Conservation (phyloP, 345 rosid genomes). For the Carallia brachiata region DNA sequence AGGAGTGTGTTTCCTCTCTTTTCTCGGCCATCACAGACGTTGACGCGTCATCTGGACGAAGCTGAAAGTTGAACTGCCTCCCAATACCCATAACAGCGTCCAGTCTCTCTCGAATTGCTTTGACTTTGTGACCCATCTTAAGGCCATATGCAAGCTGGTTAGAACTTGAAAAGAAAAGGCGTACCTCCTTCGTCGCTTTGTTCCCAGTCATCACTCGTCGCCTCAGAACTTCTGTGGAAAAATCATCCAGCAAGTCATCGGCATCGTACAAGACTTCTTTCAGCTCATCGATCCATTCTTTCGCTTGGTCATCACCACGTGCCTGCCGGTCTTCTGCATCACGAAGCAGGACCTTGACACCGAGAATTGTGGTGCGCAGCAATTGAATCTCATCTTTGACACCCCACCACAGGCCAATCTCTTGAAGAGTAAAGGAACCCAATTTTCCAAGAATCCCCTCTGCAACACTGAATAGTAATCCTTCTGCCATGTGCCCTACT, state of each 20-base stretch:
- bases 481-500: neutral
- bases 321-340: too few relatives aligned
- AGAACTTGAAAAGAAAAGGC: constrained; percentile 2
- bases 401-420: neutral
- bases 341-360: too few relatives aligned
- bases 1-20: neutral
- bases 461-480: neutral
- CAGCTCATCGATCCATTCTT: too few relatives aligned
- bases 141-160: constrained; percentile 2
- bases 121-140: constrained; percentile 3
- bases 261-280: constrained; percentile 15
- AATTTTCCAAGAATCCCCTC: neutral
- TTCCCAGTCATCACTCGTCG: neutral
- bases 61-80: neutral
- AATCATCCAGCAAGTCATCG: constrained; percentile 35
- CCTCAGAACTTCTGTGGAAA: constrained; percentile 12
- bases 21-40: neutral
- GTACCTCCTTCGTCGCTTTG: neutral
- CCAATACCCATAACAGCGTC: constrained; percentile 5
- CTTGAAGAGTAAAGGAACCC: neutral
- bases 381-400: neutral
- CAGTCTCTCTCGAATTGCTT: constrained; percentile 15
- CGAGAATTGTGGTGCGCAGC: too few relatives aligned
- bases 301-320: too few relatives aligned
- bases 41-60: neutral